Evolutionary conservation across 345 rosid genomes (phyloP).

Genomic region (Jatropha curcas): DNA sequence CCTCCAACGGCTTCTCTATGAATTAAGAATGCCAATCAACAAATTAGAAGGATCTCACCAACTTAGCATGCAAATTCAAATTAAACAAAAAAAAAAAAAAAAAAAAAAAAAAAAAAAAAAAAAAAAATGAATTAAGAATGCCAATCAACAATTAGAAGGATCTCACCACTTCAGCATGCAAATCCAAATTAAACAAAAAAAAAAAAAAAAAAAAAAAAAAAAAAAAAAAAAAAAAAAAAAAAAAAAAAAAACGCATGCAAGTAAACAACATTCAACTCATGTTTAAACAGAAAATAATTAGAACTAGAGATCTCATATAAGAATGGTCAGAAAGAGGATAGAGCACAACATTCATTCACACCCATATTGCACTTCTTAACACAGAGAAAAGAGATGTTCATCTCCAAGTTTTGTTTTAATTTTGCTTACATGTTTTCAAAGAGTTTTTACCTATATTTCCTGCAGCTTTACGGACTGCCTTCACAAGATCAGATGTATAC

Average conservation of each 20-base stretch:
- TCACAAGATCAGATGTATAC: conserved; percentile 82
- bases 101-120: no score
- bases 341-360: not conserved
- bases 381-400: not conserved
- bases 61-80: not conserved
- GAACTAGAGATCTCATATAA: not conserved
- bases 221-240: not conserved
- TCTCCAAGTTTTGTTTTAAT: not conserved
- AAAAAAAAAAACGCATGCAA: no score
- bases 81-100: no score
- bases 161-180: no score
- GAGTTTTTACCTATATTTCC: conserved; percentile 70
- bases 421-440: conserved; percentile 11
- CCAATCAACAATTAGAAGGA: no score
- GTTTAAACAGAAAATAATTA: not conserved
- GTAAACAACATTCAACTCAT: not conserved
- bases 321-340: conserved; percentile 4
- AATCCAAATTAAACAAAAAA: no score
- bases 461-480: conserved; percentile 84
- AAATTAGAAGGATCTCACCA: conserved; percentile 26
- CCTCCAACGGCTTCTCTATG: conserved; percentile 92
- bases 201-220: no score
- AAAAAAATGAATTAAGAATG: no score
- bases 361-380: conserved; percentile 4
- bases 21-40: conserved; percentile 29